These are phyloP conservation scores for Skeletonema potamos DNA, from an alignment of 108 stramenopile species.

Conservation along the genomic window DNA sequence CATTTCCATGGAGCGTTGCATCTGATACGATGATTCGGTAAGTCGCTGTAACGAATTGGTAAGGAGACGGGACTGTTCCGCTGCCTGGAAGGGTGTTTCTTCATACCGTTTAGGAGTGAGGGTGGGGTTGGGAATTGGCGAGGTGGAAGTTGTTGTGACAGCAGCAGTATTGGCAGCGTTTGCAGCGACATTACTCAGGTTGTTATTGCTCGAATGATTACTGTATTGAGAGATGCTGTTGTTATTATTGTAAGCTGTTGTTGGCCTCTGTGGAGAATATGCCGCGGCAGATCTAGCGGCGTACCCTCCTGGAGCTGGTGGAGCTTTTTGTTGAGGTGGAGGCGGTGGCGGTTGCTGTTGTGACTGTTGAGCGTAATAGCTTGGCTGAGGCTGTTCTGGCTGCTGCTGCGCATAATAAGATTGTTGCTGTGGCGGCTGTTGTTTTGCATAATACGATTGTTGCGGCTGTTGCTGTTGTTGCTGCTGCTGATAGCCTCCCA, in stretches of 20 bases:
- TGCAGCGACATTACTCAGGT: neutral
- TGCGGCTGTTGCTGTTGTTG: constrained; percentile 23
- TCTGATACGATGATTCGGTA: constrained; percentile 72
- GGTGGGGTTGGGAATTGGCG: neutral
- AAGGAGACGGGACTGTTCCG: constrained; percentile 46
- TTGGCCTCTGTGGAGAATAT: constrained; percentile 23
- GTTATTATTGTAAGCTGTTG: constrained; percentile 13
- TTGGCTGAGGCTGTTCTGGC: constrained; percentile 9
- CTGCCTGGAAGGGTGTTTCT: constrained; percentile 4
- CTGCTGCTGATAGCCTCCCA: constrained; percentile 7
- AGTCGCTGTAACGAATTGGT: constrained; percentile 58
- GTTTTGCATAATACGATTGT: constrained; percentile 2
- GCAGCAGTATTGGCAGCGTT: neutral
- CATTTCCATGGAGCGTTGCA: constrained; percentile 82
- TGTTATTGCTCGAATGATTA: neutral
- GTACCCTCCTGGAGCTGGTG: constrained; percentile 14
- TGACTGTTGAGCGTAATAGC: constrained; percentile 5
- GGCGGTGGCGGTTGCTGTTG: neutral
- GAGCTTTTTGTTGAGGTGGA: constrained; percentile 11
- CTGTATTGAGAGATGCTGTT: constrained; percentile 7
- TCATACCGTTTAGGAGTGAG: neutral
- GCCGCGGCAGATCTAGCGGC: constrained; percentile 41
- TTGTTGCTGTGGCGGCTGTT: constrained; percentile 3
- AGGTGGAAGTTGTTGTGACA: neutral
- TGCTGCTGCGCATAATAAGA: constrained; percentile 18